Conservation (phyloP, 441 rosid species). For the Euphorbia celastroides region DNA sequence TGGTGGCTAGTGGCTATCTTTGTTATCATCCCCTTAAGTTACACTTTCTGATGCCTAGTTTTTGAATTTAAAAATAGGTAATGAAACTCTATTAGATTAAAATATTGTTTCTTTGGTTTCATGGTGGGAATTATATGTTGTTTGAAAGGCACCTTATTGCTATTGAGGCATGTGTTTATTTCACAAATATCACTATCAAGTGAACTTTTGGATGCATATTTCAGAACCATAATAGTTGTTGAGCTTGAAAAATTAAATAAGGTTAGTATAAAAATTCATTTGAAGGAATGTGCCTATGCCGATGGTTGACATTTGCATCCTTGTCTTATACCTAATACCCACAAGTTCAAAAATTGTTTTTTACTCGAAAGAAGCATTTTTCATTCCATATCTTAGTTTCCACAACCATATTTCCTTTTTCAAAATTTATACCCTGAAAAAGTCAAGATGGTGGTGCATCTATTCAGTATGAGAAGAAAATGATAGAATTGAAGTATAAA, state of each 20-base stretch:
- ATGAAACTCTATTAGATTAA: constrained; percentile 14
- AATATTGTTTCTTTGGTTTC: neutral
- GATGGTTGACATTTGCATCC: constrained; percentile 33
- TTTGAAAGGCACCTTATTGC: constrained; percentile 7
- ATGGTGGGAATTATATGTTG: neutral
- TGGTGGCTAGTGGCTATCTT: constrained; percentile 14
- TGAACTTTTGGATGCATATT: constrained; percentile 9
- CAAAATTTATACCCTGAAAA: constrained; percentile 10
- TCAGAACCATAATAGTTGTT: neutral
- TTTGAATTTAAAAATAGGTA: constrained; percentile 1
- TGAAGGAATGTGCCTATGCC: constrained; percentile 35
- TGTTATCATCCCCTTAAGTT: constrained; percentile 8
- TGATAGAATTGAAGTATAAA: constrained; percentile 13
- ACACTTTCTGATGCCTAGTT: constrained; percentile 8
- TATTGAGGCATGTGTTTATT: constrained; percentile 12
- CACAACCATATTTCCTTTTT: constrained; percentile 18
- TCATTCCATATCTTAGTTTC: constrained; percentile 11
- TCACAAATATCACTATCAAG: constrained; percentile 13
- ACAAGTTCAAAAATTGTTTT: constrained; percentile 32
- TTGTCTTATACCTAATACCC: constrained; percentile 42
- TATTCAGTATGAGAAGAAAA: constrained; percentile 9
- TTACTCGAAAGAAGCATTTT: constrained; percentile 31
- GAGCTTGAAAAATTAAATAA: neutral
- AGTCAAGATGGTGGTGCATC: constrained; percentile 16
- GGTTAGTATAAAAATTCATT: constrained; percentile 35